Evolutionary conservation across 352 stramenopile genomes (phyloP), one percentile per base, ranked within the genome.

Genomic region (Globisporangium recalcitrans): DNA sequence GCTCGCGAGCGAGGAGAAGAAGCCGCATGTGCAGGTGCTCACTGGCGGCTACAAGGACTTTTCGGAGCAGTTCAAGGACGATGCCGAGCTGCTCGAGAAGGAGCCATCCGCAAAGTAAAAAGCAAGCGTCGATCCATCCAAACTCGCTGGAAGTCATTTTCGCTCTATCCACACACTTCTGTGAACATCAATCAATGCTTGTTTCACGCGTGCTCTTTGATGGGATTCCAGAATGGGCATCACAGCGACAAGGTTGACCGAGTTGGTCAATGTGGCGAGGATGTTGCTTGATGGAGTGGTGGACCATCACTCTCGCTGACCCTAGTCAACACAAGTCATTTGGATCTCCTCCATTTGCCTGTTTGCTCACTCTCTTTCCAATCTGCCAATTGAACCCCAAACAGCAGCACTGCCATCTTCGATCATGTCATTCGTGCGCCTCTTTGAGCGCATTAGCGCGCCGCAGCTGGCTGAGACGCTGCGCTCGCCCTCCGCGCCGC

Each of bases 21-120:
- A 79, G 51, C 85, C 82, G 1, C 60, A 61, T n/a, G 72, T 94
- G 29, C 70, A 85, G 57, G 80, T 94, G 60, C 80, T 94, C 38
- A 69, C 75, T 14, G 82, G 85, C 14, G 85, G 85, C 52, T 92
- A 82, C 73, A 64, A 88, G 55, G 75, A 72, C 36, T 94, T 94
- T 54, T 63, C 67, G 36, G 60, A 65, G 60, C 58, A 63, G 62
- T 80, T 94, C 29, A 66, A 75, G 26, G 82, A 77, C n/a, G 85
- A 84, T 51, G 85, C 75, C 71, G 63, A 91, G 57, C 76, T 75
- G 32, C 91, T 90, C 56, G 58, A 68, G 49, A 55, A 55, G 58
- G 49, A n/a, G 8, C 49, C 49, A 26, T 49, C 42, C 8, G 49
- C 49, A 24, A 36, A 26, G 5, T 21, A 46, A n/a, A 21, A 5